Base-by-base conservation (phyloP, 331 rosid genomes). In the Pyracantha coccinea region DNA sequence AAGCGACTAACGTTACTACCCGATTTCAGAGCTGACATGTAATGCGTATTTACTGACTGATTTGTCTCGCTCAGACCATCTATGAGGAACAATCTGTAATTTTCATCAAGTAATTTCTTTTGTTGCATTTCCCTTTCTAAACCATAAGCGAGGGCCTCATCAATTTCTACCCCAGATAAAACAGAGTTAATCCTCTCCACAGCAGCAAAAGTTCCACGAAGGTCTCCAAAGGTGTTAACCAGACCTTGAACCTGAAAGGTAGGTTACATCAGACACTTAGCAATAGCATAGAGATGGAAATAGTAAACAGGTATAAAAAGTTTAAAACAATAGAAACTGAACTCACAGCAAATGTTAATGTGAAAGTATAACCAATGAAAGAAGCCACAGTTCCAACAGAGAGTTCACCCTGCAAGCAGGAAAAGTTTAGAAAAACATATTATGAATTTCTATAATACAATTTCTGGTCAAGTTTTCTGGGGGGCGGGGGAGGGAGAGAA, bases 321-420 rank as follows among this genome's bases (percentile, higher is more conserved):
- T 41, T 41, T 41, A 41, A 41, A 67, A 77, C 71, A 76, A 76
- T 28, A 78, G 64, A 72, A 73, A 59, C 58, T 53, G 44, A 75
- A 75, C 93, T 87, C 83, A 95, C 99, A 14, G 97, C 91, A 19
- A 92, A 95, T 76, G 97, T 95, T 84, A 95, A 79, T 45, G 99
- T 95, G 89, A 95, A 95, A 75, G 99, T 95, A 77, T 90, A 95
- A 85, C 99, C 99, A 83, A 95, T 85, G 78, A 95, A 92, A 81
- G 97, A 92, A 73, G 96, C 99, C 97, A 95, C 83, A 29, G 84
- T 85, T 90, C 97, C 99, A 69, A 95, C 83, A 69, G 99, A 84
- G 69, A 95, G 97, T 81, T 95, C 93, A 66, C 99, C 99, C 99
- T 92, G 86, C 65, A 69, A 83, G 8, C 75, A 83, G 69, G 69